These are phyloP conservation scores for Oryza australiensis DNA, from an alignment of 176 grass and related monocot species.

Conservation along the genomic window DNA sequence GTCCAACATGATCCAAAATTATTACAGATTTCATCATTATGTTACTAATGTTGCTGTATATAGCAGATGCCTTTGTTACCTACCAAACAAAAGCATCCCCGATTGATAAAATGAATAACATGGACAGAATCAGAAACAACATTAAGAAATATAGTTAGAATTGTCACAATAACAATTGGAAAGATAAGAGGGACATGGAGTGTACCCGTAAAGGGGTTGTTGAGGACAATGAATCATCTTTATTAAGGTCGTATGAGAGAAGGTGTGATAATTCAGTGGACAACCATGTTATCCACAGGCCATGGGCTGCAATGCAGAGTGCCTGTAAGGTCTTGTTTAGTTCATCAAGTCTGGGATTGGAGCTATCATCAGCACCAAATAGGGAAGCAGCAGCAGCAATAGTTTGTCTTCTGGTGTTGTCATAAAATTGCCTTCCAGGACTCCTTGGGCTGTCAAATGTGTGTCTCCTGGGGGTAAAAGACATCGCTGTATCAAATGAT, in stretches of 20 bases:
- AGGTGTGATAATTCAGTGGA: slow-evolving; percentile 69
- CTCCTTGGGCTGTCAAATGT: slow-evolving; percentile 78
- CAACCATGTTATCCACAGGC: slow-evolving; percentile 84
- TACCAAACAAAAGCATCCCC: background rate
- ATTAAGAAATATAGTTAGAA: slow-evolving; percentile 13
- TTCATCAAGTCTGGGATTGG: slow-evolving; percentile 79
- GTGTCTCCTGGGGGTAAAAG: slow-evolving; percentile 64
- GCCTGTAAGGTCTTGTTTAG: slow-evolving; percentile 75
- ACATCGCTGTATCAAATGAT: slow-evolving; percentile 46
- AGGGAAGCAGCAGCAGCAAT: slow-evolving; percentile 78
- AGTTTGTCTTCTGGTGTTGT: slow-evolving; percentile 76
- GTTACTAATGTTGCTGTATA: background rate
- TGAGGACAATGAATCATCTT: slow-evolving; percentile 84
- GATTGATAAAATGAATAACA: slow-evolving; percentile 14
- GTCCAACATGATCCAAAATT: background rate
- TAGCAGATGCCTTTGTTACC: background rate
- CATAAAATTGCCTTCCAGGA: slow-evolving; percentile 58
- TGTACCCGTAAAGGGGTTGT: slow-evolving; percentile 80
- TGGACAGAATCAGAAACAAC: background rate
- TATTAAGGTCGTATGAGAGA: slow-evolving; percentile 76
- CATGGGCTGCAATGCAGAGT: slow-evolving; percentile 79
- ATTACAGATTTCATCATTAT: background rate
- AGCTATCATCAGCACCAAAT: slow-evolving; percentile 74
- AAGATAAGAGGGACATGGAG: background rate
- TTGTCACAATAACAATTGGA: slow-evolving; percentile 8